phyloP scores from a whole-genome alignment of 208 protist species.

The Crithidia expoeki region DNA sequence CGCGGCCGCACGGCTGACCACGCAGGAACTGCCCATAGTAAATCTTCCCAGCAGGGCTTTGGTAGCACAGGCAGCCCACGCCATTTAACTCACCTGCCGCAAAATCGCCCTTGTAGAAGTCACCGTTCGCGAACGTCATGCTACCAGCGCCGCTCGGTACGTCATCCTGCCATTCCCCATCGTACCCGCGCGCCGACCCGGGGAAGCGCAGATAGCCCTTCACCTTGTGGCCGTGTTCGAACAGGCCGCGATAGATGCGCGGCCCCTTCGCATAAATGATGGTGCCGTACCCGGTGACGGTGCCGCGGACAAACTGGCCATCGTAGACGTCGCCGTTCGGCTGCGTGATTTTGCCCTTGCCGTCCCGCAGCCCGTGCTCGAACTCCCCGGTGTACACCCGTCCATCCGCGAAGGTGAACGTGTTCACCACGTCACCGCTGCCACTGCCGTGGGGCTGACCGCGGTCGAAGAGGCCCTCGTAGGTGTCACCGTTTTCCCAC shows the following conservation, averaged over 20 bases:
- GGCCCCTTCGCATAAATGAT: constrained; percentile 35
- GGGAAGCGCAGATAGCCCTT: constrained; percentile 45
- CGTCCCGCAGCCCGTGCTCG: constrained; percentile 47
- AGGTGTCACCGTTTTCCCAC: constrained; percentile 42
- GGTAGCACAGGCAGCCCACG: constrained; percentile 45
- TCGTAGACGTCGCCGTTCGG: constrained; percentile 68
- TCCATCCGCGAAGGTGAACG: constrained; percentile 47
- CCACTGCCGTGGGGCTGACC: constrained; percentile 39
- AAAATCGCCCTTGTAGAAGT: constrained; percentile 64
- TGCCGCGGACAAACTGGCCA: constrained; percentile 51
- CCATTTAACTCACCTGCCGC: constrained; percentile 53
- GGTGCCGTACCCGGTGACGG: constrained; percentile 51
- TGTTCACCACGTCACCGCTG: constrained; percentile 7
- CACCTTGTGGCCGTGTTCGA: constrained; percentile 45
- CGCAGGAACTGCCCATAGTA: constrained; percentile 68
- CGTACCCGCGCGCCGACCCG: constrained; percentile 43
- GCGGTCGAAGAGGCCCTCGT: constrained; percentile 40
- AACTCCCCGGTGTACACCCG: constrained; percentile 64
- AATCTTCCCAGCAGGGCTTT: constrained; percentile 33
- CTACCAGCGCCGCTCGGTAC: constrained; percentile 47
- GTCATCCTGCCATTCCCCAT: constrained; percentile 58
- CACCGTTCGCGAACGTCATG: constrained; percentile 65
- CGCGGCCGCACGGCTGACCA: constrained; percentile 63
- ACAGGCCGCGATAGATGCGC: constrained; percentile 41
- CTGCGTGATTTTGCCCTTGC: constrained; percentile 49